Evolutionary conservation across 305 asterid species (phyloP), one percentile per base, ranked within the genome.

Genomic region (Fraxinus paxiana): DNA sequence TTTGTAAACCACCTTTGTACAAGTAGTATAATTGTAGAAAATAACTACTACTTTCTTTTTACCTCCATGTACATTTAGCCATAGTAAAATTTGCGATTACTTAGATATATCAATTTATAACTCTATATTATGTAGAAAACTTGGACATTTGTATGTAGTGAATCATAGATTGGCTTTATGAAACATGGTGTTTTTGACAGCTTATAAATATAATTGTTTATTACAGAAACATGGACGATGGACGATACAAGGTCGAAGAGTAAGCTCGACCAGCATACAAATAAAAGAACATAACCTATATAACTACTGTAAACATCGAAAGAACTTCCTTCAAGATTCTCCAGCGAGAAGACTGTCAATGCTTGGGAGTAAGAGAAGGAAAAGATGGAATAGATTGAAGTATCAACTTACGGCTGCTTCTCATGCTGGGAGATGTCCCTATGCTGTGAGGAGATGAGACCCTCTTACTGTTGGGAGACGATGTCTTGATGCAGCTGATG

Each of bases 401-500:
- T 35, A 93, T 89, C 88, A 93, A 84, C 89, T 90, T 93, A 38
- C 97, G 86, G 88, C 94, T 90, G 86, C 94, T 91, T 82, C 90
- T 86, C 33, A 89, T 77, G 18, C 92, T 82, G 0, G 91, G 81
- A 0, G 92, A 81, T 83, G 26, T 83, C 9, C 84, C 87, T n/a
- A 61, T 80, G 81, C 83, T 54, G 73, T 90, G 98, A 30, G 97
- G 97, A 1, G 97, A 92, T 18, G 98, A 92, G 31, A 94, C 94
- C 79, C 98, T 87, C 87, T 94, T 94, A 84, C 88, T 75, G 82
- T 90, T 94, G 24, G 98, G 97, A 26, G 98, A 94, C 31, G 87
- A 79, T n/a, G 87, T 77, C 76, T 92, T 90, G 24, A 92, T 72
- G 18, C 89, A 88, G 4, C 85, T 80, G 2, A 79, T 41, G 0